Conservation (phyloP, 208 protist species). For the Leishmania tropica region DNA sequence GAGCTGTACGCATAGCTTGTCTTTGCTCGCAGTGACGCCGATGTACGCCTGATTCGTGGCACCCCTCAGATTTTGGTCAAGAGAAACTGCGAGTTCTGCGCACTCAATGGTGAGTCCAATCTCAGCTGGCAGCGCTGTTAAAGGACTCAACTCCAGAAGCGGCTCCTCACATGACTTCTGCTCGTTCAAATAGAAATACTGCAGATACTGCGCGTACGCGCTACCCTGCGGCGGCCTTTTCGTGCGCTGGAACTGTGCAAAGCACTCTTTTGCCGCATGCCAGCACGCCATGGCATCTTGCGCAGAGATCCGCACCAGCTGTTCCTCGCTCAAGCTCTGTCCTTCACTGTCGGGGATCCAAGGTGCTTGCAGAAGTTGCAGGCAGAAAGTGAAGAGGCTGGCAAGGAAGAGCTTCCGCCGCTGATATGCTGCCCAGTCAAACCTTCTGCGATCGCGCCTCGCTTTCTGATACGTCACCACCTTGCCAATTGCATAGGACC, state of each 20-base stretch:
- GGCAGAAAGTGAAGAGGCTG: conserved; percentile 19
- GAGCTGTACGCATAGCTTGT: conserved; percentile 4
- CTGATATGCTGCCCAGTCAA: conserved; percentile 31
- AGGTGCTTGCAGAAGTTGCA: conserved; percentile 24
- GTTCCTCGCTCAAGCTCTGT: conserved; percentile 7
- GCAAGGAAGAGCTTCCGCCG: conserved; percentile 18
- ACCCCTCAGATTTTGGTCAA: conserved; percentile 10
- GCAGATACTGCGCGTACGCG: conserved; percentile 23
- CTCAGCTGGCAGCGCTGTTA: conserved; percentile 1
- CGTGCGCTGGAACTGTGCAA: conserved; percentile 15
- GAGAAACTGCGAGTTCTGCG: conserved; percentile 2
- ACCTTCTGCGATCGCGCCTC: conserved; percentile 14
- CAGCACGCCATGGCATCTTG: conserved; percentile 35
- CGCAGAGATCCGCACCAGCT: conserved; percentile 9
- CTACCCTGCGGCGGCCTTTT: conserved; percentile 5
- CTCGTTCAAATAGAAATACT: conserved; percentile 7
- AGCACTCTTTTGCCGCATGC: conserved; percentile 20
- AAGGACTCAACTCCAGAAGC: background rate
- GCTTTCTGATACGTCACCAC: conserved; percentile 4
- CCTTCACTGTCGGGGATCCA: conserved; percentile 22
- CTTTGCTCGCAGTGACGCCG: background rate
- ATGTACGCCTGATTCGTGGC: background rate
- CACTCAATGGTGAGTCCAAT: conserved; percentile 14
- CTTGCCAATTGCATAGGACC: conserved; percentile 32
- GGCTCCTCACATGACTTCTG: background rate